Evolutionary conservation across 805 yeast genomes (phyloP).

Genomic region (Candida tammaniensis): DNA sequence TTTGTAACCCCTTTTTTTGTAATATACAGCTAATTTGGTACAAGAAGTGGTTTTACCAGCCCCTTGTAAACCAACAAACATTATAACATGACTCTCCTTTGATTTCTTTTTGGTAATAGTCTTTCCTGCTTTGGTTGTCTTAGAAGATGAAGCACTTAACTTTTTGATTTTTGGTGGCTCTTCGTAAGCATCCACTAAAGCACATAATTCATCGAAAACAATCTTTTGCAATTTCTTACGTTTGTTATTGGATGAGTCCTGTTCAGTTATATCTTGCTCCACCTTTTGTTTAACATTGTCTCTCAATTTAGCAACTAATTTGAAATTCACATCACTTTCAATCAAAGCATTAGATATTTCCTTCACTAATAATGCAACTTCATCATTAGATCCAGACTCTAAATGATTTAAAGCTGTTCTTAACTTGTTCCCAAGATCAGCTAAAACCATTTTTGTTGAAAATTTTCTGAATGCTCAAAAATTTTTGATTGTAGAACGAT

Average conservation of each 20-base stretch:
- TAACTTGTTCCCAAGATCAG: slow-evolving; percentile 43
- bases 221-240: slow-evolving; percentile 86
- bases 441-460: slow-evolving; percentile 36
- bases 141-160: slow-evolving; percentile 35
- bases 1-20: slow-evolving; percentile 88
- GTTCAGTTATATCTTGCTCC: slow-evolving; percentile 51
- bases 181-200: slow-evolving; percentile 71
- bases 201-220: slow-evolving; percentile 88
- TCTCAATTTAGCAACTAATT: slow-evolving; percentile 73
- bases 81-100: slow-evolving; percentile 56
- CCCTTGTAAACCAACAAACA: slow-evolving; percentile 99
- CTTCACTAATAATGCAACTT: slow-evolving; percentile 59
- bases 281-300: slow-evolving; percentile 52
- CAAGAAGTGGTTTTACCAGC: slow-evolving; percentile 98
- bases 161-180: slow-evolving; percentile 80
- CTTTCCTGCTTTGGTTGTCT: slow-evolving; percentile 11
- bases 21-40: slow-evolving; percentile 93
- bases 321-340: slow-evolving; percentile 92
- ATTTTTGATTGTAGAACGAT: too few relatives aligned
- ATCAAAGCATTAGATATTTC: slow-evolving; percentile 86
- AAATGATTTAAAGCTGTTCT: slow-evolving; percentile 42
- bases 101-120: slow-evolving; percentile 7
- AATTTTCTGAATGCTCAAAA: slow-evolving; percentile 6
- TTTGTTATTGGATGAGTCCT: slow-evolving; percentile 56
- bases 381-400: slow-evolving; percentile 38